phyloP scores from a whole-genome alignment of 768 basidiomycete species.

The Leccinum truebloodii region DNA sequence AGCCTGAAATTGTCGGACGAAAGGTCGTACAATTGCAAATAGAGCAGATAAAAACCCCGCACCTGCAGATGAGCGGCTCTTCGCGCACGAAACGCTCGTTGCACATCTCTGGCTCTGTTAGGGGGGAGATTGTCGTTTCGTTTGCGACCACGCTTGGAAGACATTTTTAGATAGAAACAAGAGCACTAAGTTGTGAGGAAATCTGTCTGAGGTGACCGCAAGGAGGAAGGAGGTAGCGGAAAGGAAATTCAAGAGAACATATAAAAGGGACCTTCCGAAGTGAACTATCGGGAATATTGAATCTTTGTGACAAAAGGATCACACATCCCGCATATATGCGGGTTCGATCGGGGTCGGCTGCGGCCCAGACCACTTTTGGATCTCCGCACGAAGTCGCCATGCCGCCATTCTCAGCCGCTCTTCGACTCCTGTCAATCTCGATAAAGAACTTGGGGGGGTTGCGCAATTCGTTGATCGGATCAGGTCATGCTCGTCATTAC shows the following conservation, averaged over 20 bases:
- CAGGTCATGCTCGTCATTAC: background rate
- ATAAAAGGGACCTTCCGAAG: constrained; percentile 39
- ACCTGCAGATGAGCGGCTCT: constrained; percentile 87
- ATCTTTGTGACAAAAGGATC: constrained; percentile 37
- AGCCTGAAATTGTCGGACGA: constrained; percentile 50
- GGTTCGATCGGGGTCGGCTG: constrained; percentile 40
- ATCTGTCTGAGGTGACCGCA: constrained; percentile 30
- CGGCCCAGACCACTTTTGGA: constrained; percentile 37
- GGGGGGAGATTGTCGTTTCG: constrained; percentile 65
- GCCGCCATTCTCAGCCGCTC: constrained; percentile 25
- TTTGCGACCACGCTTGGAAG: constrained; percentile 86
- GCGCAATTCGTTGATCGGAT: background rate
- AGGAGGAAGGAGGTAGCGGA: constrained; percentile 34
- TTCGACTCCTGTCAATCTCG: constrained; percentile 25
- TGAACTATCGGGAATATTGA: constrained; percentile 32
- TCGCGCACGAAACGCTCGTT: constrained; percentile 85
- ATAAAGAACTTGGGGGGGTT: constrained; percentile 3
- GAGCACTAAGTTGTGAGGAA: constrained; percentile 11
- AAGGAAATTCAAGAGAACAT: constrained; percentile 39
- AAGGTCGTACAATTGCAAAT: constrained; percentile 42
- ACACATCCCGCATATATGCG: constrained; percentile 35
- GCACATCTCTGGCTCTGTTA: constrained; percentile 80
- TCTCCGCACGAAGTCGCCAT: constrained; percentile 35
- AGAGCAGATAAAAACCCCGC: constrained; percentile 34
- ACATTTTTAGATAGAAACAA: constrained; percentile 48